A percentile compares a stretch with the other conserved stretches of the same genome.
phyloP scores from a whole-genome alignment of 345 rosid species.

The Eucalyptus erythrocorys region DNA sequence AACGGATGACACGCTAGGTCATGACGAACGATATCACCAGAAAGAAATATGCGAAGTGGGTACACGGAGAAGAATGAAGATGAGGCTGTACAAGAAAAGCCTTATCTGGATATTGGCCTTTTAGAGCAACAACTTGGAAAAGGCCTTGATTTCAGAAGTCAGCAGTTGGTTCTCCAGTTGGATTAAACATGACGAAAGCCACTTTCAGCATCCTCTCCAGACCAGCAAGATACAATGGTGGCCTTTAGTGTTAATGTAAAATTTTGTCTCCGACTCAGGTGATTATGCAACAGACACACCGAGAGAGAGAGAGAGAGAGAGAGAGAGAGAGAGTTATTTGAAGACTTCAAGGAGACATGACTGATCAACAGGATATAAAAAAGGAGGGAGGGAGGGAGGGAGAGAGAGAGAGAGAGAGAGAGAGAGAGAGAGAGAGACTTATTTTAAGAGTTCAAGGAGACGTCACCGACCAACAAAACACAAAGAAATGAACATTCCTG shows the following conservation, averaged over 20 bases:
- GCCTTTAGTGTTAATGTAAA: background rate
- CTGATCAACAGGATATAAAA: background rate
- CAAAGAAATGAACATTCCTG: background rate
- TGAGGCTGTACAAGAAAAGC: no score
- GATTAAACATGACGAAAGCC: no score
- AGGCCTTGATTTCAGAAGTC: no score
- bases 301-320: background rate
- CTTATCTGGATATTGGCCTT: no score
- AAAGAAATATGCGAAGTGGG: no score
- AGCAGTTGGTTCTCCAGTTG: no score
- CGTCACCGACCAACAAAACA: background rate
- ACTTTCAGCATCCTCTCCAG: no score
- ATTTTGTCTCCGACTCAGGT: background rate
- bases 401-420: no score
- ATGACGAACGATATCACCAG: no score
- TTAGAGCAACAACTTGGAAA: no score
- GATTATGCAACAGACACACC: background rate
- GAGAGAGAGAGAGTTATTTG: background rate
- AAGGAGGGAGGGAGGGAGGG: background rate
- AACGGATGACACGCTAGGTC: no score
- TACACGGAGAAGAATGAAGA: no score
- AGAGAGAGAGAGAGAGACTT: background rate
- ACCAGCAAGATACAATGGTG: rapidly evolving
- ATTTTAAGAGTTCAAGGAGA: background rate
- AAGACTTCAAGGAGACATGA: background rate